These are phyloP conservation scores for Pythium dissotocum DNA, from an alignment of 352 stramenopile species.

Conservation along the genomic window DNA sequence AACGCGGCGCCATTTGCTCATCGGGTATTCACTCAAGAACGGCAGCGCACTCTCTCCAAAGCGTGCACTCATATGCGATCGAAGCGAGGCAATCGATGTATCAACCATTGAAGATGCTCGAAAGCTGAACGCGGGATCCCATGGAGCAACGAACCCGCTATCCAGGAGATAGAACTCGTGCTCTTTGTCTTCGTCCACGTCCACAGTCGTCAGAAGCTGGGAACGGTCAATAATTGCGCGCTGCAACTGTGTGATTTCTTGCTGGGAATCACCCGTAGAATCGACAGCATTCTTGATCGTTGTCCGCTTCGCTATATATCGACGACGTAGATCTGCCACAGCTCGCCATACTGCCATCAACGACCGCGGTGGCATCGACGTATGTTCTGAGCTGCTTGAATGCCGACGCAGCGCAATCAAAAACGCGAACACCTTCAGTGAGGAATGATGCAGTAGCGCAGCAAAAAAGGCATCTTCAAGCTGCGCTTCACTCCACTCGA, in stretches of 20 bases:
- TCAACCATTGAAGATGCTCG: slow-evolving; percentile 18
- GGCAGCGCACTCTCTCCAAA: slow-evolving; percentile 11
- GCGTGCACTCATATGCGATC: slow-evolving; percentile 22
- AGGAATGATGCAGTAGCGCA: slow-evolving; percentile 57
- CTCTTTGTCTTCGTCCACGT: slow-evolving; percentile 26
- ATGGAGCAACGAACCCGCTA: slow-evolving; percentile 27
- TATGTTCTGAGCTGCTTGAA: background rate
- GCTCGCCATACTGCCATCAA: slow-evolving; percentile 47
- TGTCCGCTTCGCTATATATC: slow-evolving; percentile 27
- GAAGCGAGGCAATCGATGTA: slow-evolving; percentile 1
- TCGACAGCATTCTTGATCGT: slow-evolving; percentile 21
- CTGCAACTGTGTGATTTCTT: slow-evolving; percentile 2
- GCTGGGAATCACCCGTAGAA: background rate
- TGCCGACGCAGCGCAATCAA: slow-evolving; percentile 28
- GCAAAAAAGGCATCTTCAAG: slow-evolving; percentile 65
- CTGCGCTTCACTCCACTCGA: slow-evolving; percentile 8
- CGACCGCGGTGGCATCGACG: slow-evolving; percentile 2
- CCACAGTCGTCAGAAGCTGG: slow-evolving; percentile 22
- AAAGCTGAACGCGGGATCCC: slow-evolving; percentile 22
- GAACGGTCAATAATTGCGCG: slow-evolving; percentile 12
- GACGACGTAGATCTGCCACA: slow-evolving; percentile 49
- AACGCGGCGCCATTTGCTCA: slow-evolving; percentile 23
- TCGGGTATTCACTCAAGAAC: slow-evolving; percentile 23
- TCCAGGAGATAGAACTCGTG: slow-evolving; percentile 26
- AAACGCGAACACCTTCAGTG: slow-evolving; percentile 30